Evolutionary conservation across 1,139 yeast species (phyloP).

Genomic region (Komagataea norvegica): DNA sequence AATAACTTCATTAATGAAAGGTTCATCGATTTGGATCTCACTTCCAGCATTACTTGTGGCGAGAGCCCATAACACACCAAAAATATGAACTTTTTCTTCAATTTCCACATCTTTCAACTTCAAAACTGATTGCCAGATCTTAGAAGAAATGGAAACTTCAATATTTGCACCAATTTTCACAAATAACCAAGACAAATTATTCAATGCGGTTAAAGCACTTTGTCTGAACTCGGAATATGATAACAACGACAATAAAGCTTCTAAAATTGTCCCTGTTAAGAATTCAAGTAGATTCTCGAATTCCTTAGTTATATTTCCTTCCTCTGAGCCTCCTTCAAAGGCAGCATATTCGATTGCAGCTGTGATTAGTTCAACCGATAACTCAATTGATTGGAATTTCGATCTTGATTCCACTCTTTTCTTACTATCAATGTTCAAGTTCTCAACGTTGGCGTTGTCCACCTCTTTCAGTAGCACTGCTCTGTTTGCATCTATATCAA

Average conservation of each 20-base stretch:
- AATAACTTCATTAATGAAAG: slow-evolving; percentile 22
- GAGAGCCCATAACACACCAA: slow-evolving; percentile 62
- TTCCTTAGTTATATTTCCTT: slow-evolving; percentile 12
- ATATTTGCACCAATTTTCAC: slow-evolving; percentile 30
- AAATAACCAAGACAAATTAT: slow-evolving; percentile 57
- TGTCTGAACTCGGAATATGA: slow-evolving; percentile 40
- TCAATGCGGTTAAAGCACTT: slow-evolving; percentile 60
- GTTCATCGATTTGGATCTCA: slow-evolving; percentile 18
- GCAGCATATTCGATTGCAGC: slow-evolving; percentile 62
- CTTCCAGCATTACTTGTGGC: slow-evolving; percentile 41
- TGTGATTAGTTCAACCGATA: slow-evolving; percentile 68
- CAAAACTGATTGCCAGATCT: slow-evolving; percentile 37
- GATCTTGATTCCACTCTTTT: slow-evolving; percentile 44
- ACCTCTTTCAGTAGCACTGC: slow-evolving; percentile 32
- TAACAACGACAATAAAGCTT: slow-evolving; percentile 37
- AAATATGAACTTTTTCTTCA: slow-evolving; percentile 41
- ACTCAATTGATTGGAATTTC: slow-evolving; percentile 60
- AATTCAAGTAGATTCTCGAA: slow-evolving; percentile 29
- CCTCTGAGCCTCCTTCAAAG: slow-evolving; percentile 16
- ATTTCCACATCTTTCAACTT: slow-evolving; percentile 30
- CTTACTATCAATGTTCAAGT: slow-evolving; percentile 37
- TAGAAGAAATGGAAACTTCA: slow-evolving; percentile 33
- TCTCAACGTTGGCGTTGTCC: slow-evolving; percentile 40
- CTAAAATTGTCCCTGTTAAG: slow-evolving; percentile 36
- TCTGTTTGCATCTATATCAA: slow-evolving; percentile 42